Base-by-base conservation (phyloP, 2,329 filamentous ascomycete genomes). In the Hymenoscyphus occultus region DNA sequence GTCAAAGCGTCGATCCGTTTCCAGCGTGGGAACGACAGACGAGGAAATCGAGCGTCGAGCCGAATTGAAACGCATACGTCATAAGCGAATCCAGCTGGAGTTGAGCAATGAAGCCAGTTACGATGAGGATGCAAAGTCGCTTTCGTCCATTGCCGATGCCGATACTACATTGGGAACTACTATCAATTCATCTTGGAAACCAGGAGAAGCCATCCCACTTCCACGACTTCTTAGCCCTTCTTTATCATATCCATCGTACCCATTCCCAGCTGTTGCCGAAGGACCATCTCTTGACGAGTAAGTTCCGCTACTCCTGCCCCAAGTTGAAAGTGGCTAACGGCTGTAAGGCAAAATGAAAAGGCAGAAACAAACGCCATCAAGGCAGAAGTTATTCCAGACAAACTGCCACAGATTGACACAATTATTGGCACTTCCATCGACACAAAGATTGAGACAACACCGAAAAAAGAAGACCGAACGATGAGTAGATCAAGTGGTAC, bases 1-100 rank as follows among this genome's bases (percentile, higher is more conserved):
- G 7, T 70, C 73, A 1, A 80, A 77, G 57, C 73, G 78, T 39
- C 77, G 76, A 42, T 79, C 80, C 2, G 78, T 76, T 40, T 76
- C 76, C 3, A 79, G 79, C 16, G 74, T 80, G 39, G 80, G 81
- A 13, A 79, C 78, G 59, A 84, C 80, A 58, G 78, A 84, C 31
- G 83, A 85, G 67, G 83, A 85, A 68, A 71, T 84, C 56, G 81
- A 83, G 61, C 79, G 84, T 35, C 79, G 84, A 68, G 84, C 83
- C 35, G 84, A 87, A 69, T 74, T 87, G 62, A 83, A 80, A 69
- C 79, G 84, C 22, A 76, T 86, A 9, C 81, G 84, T 74, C 81
- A 83, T 59, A 82, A 81, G 69, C 80, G 84, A 67, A 86, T 87
- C n/a, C 83, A 83, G 67, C 80, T 85, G 56, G 85, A 87, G 69